Percentiles rank a stretch among this genome's conserved stretches.
Evolutionary conservation across 371 early-diverging fungal genomes (phyloP).

Genomic region (Rhizomucor miehei): DNA sequence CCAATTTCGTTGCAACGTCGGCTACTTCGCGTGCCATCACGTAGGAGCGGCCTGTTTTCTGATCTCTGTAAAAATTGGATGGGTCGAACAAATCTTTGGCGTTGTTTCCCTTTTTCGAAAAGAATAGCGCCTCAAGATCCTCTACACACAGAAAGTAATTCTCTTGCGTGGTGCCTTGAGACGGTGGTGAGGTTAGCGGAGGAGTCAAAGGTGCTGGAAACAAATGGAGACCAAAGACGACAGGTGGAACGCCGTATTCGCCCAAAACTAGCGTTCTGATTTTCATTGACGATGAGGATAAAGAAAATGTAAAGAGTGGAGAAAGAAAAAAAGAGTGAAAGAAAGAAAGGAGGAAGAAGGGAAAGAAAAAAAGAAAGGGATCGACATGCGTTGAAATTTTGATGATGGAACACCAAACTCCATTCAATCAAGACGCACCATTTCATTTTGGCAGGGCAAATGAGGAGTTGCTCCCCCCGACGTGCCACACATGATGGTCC

Average conservation of each 20-base stretch:
- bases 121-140: slow-evolving; percentile 14
- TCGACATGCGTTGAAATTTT: no score
- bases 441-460: no score
- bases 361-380: slow-evolving; percentile 3
- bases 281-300: slow-evolving; percentile 8
- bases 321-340: slow-evolving; percentile 1
- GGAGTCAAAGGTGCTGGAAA: slow-evolving; percentile 24
- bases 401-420: no score
- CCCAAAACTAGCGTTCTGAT: slow-evolving; percentile 14
- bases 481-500: no score
- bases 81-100: not conserved
- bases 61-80: slow-evolving; percentile 16
- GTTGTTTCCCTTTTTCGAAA: slow-evolving; percentile 1
- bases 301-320: slow-evolving; percentile 6
- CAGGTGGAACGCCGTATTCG: slow-evolving; percentile 16
- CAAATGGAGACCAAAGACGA: slow-evolving; percentile 15
- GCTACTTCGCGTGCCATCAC: slow-evolving; percentile 16
- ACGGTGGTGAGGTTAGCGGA: slow-evolving; percentile 13
- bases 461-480: no score
- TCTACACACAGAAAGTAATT: slow-evolving; percentile 17
- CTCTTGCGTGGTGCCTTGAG: not conserved
- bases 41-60: slow-evolving; percentile 13
- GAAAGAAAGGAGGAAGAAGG: slow-evolving; percentile 5
- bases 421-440: no score
- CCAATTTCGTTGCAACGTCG: slow-evolving; percentile 6